phyloP scores from a whole-genome alignment of 2,329 filamentous ascomycete genomes.

The Phoma herbarum region DNA sequence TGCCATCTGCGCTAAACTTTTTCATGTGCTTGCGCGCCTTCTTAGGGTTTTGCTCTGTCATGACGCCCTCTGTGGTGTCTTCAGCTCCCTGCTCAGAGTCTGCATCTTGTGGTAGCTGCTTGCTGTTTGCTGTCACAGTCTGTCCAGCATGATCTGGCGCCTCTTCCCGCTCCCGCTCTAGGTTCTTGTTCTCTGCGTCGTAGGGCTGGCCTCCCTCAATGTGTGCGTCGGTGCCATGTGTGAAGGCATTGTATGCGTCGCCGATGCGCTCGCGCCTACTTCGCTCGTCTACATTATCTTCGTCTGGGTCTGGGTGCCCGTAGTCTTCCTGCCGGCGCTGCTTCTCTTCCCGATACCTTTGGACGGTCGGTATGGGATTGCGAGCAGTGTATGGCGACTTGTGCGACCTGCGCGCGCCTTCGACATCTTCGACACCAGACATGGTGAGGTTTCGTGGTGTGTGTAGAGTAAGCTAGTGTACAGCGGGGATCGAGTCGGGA shows the following conservation, averaged over 20 bases:
- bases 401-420: conserved; percentile 49
- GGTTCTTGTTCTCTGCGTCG: conserved; percentile 49
- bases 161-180: conserved; percentile 34
- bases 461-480: neutral
- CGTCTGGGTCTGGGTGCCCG: conserved; percentile 33
- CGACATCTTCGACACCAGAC: conserved; percentile 56
- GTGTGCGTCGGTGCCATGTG: conserved; percentile 39
- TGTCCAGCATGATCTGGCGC: conserved; percentile 47
- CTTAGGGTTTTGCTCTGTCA: conserved; percentile 53
- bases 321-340: conserved; percentile 51
- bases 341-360: conserved; percentile 58
- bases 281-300: conserved; percentile 35
- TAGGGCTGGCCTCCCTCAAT: conserved; percentile 43
- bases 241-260: conserved; percentile 48
- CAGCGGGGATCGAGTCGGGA: neutral
- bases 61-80: conserved; percentile 57
- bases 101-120: conserved; percentile 29
- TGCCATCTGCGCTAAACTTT: conserved; percentile 57
- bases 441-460: conserved; percentile 30
- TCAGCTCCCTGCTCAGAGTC: conserved; percentile 35
- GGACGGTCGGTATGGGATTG: conserved; percentile 58
- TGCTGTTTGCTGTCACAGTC: conserved; percentile 25
- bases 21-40: conserved; percentile 61
- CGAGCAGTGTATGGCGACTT: conserved; percentile 55
- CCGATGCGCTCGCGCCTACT: conserved; percentile 48